A percentile compares a stretch with the other conserved stretches of the same genome.
These are phyloP conservation scores for Zychaea mexicana DNA, from an alignment of 371 early-diverging fungal species.

Conservation along the genomic window DNA sequence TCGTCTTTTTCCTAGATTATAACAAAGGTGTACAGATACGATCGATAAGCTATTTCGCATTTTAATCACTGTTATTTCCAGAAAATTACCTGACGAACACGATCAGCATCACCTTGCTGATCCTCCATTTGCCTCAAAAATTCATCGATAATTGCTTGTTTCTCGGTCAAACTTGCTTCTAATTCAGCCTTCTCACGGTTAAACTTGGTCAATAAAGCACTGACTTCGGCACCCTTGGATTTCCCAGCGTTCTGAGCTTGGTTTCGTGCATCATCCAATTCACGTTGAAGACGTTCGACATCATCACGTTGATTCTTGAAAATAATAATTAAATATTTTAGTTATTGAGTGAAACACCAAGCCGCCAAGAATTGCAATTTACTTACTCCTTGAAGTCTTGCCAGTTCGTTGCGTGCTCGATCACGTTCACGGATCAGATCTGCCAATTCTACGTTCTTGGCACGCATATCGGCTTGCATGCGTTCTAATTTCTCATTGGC, in stretches of 20 bases:
- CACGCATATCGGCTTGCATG: conserved; percentile 77
- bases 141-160: conserved; percentile 58
- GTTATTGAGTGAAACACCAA: not conserved
- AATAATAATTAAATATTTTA: not conserved
- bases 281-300: conserved; percentile 75
- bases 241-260: conserved; percentile 78
- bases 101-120: conserved; percentile 71
- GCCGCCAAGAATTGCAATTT: not conserved
- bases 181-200: conserved; percentile 82
- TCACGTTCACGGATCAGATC: conserved; percentile 87
- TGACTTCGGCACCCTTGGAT: conserved; percentile 83
- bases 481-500: conserved; percentile 74
- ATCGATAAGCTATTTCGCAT: not conserved
- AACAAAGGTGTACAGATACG: no score
- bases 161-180: conserved; percentile 61
- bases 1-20: conserved; percentile 73
- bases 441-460: conserved; percentile 81
- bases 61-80: no score
- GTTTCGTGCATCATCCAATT: conserved; percentile 75
- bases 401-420: conserved; percentile 73
- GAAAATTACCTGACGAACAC: conserved; percentile 51
- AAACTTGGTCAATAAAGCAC: conserved; percentile 73
- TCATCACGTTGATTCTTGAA: conserved; percentile 76
- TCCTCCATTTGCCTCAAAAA: conserved; percentile 70
- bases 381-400: conserved; percentile 58